Evolutionary conservation across 768 basidiomycete species (phyloP).

Genomic region (Paxillus involutus): DNA sequence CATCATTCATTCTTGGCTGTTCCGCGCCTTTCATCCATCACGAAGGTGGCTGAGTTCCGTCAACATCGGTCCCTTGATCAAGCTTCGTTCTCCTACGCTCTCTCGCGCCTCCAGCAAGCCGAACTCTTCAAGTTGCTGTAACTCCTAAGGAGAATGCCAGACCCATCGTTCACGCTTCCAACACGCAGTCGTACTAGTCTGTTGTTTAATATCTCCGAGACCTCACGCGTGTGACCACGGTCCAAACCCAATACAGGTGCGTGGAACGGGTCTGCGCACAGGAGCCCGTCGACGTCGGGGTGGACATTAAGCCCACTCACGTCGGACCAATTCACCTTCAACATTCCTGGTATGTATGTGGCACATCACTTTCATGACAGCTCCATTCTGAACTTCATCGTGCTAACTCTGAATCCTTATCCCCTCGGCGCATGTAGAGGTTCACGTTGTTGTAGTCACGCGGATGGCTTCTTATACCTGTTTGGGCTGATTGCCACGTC

Average conservation of each 20-base stretch:
- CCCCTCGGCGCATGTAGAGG: slow-evolving; percentile 7
- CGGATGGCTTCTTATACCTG: neutral
- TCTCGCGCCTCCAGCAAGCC: too few species aligned
- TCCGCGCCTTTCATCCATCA: too few species aligned
- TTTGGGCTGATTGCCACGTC: neutral
- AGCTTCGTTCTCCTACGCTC: too few species aligned
- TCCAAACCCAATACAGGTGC: neutral
- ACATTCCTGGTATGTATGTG: neutral
- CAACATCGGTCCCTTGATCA: too few species aligned
- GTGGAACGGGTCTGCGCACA: neutral
- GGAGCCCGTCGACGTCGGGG: neutral
- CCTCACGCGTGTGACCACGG: too few species aligned
- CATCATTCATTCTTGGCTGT: too few species aligned
- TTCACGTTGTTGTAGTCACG: neutral
- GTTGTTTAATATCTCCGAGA: too few species aligned
- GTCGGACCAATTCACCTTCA: neutral
- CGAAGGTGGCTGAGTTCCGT: too few species aligned
- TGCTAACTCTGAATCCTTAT: slow-evolving; percentile 5
- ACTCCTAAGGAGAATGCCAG: too few species aligned
- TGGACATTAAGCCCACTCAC: neutral
- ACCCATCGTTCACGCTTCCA: too few species aligned
- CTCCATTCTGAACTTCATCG: slow-evolving; percentile 1
- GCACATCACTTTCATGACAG: neutral
- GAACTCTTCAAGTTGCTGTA: too few species aligned
- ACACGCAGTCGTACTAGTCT: neutral